Base-by-base conservation (phyloP, 768 basidiomycete genomes). In the Lactifluus volemus region DNA sequence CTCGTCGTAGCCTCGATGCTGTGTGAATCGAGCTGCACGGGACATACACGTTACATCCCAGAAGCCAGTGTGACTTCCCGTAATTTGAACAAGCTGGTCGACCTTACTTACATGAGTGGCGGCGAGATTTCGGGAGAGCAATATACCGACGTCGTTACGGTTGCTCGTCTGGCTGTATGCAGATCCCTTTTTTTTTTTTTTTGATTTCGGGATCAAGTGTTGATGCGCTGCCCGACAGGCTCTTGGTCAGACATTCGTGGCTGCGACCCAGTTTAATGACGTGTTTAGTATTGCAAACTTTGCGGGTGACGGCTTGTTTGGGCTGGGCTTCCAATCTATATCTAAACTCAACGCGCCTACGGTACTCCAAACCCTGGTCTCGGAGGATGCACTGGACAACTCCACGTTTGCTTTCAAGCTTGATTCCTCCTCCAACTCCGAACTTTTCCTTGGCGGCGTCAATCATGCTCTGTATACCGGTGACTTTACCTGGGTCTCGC, bases 401-500 rank as follows among this genome's bases (percentile, higher is more conserved):
- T 66, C 74, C 49, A 70, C 75, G 63, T 83, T 84, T 61, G 74
- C 77, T 34, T 76, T 84, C 66, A 78, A 79, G 60, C 72, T 84
- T 48, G 67, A 76, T 7, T 19, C 70, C 14, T 67, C 70, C 11
- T 75, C 73, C 30, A 34, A 58, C 0, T 34, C 32, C 32, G 58
- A 63, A 41, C 61, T 63, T n/a, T 60, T 14, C 30, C 15, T 63
- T 15, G 61, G 61, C 44, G 61, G 61, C 2, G 39, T 45, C 19
- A 55, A 63, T 21, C 14, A 30, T 5, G 36, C 5, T 2, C 58
- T 41, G 5, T 19, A 42, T n/a, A 29, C 30, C 0, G 48, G 36
- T 32, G 32, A 49, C 52, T 59, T 63, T 48, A 60, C 61, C 30
- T 25, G 25, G 36, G 21, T 60, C 17, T 5, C 52, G 4, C 5